A percentile compares a stretch with the other conserved stretches of the same genome.
phyloP scores from a whole-genome alignment of 768 basidiomycete species.

The Tricholoma matsutake region DNA sequence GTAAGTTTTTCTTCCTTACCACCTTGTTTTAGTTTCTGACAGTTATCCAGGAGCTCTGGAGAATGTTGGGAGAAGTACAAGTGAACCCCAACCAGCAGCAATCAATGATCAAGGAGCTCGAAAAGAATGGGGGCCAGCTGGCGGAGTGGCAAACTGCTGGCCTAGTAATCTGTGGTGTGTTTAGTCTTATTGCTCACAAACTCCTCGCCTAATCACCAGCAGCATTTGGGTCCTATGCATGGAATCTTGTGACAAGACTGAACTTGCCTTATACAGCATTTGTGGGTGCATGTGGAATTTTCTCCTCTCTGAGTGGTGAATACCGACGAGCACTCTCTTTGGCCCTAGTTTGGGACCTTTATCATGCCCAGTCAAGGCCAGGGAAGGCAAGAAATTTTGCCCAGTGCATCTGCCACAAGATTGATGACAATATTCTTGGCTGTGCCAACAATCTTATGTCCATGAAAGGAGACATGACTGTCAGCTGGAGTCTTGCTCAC shows the following conservation, averaged over 20 bases:
- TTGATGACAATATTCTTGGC: not conserved
- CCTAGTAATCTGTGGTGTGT: not conserved
- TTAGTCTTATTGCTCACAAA: not conserved
- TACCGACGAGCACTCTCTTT: not conserved
- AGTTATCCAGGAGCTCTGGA: not conserved
- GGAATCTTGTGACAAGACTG: not conserved
- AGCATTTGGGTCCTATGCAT: not conserved
- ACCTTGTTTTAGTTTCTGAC: not conserved
- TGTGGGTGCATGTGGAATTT: not conserved
- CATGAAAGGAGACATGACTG: not conserved
- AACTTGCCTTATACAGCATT: not conserved
- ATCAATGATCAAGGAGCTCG: not conserved
- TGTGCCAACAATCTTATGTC: not conserved
- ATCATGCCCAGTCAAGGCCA: not conserved
- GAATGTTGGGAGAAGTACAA: not conserved
- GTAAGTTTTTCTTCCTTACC: not conserved
- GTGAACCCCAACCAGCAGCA: not conserved
- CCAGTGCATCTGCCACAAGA: not conserved
- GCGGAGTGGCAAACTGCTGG: not conserved
- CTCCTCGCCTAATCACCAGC: not conserved
- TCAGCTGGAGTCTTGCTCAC: not conserved
- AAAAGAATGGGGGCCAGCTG: not conserved
- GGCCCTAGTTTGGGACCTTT: not conserved
- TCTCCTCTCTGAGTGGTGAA: not conserved
- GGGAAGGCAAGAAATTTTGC: not conserved